Base-by-base conservation (phyloP, 352 stramenopile genomes). In the Thalassiosira livingstoniorum region DNA sequence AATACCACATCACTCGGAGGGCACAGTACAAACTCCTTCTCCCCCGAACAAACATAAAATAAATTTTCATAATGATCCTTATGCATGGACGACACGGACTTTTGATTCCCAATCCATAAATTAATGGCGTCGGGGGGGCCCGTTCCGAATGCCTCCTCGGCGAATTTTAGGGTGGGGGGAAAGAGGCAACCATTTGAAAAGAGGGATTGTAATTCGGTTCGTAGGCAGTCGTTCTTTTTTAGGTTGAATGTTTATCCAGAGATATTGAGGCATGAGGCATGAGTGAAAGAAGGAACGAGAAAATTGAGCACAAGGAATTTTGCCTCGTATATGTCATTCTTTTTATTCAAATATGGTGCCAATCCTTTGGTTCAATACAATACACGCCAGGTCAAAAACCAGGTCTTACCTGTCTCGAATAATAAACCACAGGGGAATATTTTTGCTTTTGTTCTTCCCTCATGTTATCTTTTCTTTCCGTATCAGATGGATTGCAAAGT, bases 31-130 rank as follows among this genome's bases (percentile, higher is more conserved):
- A 99, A 99, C 37, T 98, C 92, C 73, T 99, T 99, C 70, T 97
- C 83, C 21, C 97, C 97, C 53, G 94, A 96, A 37, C 98, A 90
- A 0, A 99, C 97, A 82, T 95, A 98, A 86, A 99, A 99, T 86
- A 99, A 95, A 86, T 99, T 99, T 92, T 99, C 97, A 72, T 98
- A 99, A 81, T 98, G 95, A 86, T 99, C 97, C 80, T 99, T 99
- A 91, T 99, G 97, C 92, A 98, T 96, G 5, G 95, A 96, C 0
- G 97, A 99, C 37, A 98, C 91, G 0, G 96, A 95, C 72, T 92
- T 87, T 70, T 98, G 96, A 82, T 99, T 97, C 4, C 97, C 97
- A 75, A 99, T 98, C 97, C 97, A 99, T 67, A 99, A 92, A 92
- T 99, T 99, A 11, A 99, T 76, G 2, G 95, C 95, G 75, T 97